A percentile compares a stretch with the other conserved stretches of the same genome.
These are phyloP conservation scores for Paracamarosporium sp. DNA, from an alignment of 2,329 filamentous ascomycete species.

Conservation along the genomic window DNA sequence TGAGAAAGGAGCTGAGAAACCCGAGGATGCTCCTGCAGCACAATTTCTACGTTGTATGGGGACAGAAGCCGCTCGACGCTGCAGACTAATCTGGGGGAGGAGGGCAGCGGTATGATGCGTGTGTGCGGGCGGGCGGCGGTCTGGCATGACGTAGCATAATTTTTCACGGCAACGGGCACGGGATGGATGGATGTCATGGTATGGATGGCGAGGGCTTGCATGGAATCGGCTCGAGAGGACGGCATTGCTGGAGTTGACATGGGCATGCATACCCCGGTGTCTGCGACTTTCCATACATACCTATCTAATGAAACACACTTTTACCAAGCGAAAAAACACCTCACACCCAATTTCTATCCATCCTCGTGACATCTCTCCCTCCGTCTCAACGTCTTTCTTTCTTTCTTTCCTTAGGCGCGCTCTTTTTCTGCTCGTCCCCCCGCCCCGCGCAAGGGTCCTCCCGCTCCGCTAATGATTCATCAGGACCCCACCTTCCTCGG, in stretches of 20 bases:
- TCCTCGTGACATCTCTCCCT: too few relatives aligned
- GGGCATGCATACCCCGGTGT: background rate
- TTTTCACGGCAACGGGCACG: background rate
- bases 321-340: too few relatives aligned
- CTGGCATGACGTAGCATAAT: background rate
- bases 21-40: slow-evolving; percentile 29
- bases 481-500: background rate
- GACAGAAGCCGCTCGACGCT: slow-evolving; percentile 25
- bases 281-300: background rate
- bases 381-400: too few relatives aligned
- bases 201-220: background rate
- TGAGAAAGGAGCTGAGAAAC: slow-evolving; percentile 30
- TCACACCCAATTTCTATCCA: too few relatives aligned
- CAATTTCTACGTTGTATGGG: slow-evolving; percentile 31
- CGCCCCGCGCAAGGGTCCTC: background rate
- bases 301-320: too few relatives aligned
- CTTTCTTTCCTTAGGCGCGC: too few relatives aligned
- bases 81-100: slow-evolving; percentile 6
- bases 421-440: background rate
- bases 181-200: background rate
- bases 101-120: background rate
- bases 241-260: background rate
- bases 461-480: background rate
- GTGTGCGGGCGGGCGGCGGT: background rate
- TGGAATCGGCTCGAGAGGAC: background rate